Conservation (phyloP, 805 yeast species). For the Clavispora vitiphila region DNA sequence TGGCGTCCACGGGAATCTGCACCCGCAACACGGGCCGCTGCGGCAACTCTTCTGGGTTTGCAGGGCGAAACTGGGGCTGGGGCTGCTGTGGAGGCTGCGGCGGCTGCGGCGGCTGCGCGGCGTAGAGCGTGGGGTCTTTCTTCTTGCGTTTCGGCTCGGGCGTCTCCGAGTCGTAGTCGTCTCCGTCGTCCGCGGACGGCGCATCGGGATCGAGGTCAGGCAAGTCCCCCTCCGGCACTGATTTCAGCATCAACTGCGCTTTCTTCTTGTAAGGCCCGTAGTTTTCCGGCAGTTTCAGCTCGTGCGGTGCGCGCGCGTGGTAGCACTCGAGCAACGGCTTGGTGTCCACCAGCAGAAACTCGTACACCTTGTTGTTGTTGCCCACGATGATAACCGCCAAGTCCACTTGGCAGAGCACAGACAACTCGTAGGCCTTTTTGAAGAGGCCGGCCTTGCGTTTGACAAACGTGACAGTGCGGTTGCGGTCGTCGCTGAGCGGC, state of each 20-base stretch:
- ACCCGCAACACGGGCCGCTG: slow-evolving; percentile 57
- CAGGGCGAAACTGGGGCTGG: slow-evolving; percentile 1
- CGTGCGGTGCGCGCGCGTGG: slow-evolving; percentile 38
- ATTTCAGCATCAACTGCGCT: slow-evolving; percentile 17
- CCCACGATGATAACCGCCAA: slow-evolving; percentile 87
- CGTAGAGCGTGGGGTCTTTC: slow-evolving; percentile 2
- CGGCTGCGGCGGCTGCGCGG: slow-evolving; percentile 6
- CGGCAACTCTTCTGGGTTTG: slow-evolving; percentile 9
- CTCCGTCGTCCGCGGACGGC: slow-evolving; percentile 10
- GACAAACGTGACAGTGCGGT: slow-evolving; percentile 79
- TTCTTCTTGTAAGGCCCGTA: slow-evolving; percentile 56
- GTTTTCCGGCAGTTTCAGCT: slow-evolving; percentile 59
- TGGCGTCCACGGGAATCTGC: slow-evolving; percentile 54
- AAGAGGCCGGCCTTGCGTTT: slow-evolving; percentile 93
- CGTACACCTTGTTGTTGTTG: slow-evolving; percentile 75
- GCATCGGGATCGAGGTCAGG: slow-evolving; percentile 17
- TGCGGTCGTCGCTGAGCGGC: slow-evolving; percentile 87
- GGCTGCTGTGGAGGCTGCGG: not conserved
- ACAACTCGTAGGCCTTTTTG: slow-evolving; percentile 78
- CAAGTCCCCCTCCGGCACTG: slow-evolving; percentile 11
- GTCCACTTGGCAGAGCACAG: slow-evolving; percentile 90
- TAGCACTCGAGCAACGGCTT: slow-evolving; percentile 23
- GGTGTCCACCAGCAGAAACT: slow-evolving; percentile 71
- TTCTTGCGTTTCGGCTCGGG: slow-evolving; percentile 32
- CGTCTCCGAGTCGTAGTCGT: slow-evolving; percentile 31